phyloP scores from a whole-genome alignment of 345 rosid genomes.

The Camelina hispida region DNA sequence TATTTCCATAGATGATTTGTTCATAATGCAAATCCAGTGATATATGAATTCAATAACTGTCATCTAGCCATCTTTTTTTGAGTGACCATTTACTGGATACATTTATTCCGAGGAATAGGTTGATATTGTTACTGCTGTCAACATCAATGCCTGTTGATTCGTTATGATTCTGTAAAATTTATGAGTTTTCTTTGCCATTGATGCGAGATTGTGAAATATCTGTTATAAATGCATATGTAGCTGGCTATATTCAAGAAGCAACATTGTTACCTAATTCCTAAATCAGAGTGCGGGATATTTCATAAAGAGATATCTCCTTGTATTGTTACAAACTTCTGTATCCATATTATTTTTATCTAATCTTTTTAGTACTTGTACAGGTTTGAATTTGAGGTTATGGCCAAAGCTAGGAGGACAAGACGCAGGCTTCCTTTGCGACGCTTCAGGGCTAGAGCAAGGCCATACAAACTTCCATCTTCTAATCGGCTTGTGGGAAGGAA shows the following conservation, averaged over 20 bases:
- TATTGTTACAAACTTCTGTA: neutral
- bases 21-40: constrained; percentile 13
- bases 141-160: neutral
- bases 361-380: constrained; percentile 19
- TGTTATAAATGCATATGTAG: neutral
- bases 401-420: constrained; percentile 64
- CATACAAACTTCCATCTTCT: constrained; percentile 54
- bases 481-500: constrained; percentile 47
- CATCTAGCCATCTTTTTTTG: neutral
- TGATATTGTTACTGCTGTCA: neutral
- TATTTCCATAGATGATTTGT: neutral
- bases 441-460: constrained; percentile 54
- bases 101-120: neutral
- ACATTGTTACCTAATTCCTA: neutral
- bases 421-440: constrained; percentile 60
- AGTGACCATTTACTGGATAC: neutral
- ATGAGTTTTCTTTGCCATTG: neutral
- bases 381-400: constrained; percentile 50
- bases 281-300: neutral
- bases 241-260: neutral
- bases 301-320: neutral
- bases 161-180: neutral
- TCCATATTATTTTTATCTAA: neutral
- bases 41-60: neutral
- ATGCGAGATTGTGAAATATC: neutral